phyloP scores from a whole-genome alignment of 2,329 filamentous ascomycete genomes.

The Epichloe scottii region DNA sequence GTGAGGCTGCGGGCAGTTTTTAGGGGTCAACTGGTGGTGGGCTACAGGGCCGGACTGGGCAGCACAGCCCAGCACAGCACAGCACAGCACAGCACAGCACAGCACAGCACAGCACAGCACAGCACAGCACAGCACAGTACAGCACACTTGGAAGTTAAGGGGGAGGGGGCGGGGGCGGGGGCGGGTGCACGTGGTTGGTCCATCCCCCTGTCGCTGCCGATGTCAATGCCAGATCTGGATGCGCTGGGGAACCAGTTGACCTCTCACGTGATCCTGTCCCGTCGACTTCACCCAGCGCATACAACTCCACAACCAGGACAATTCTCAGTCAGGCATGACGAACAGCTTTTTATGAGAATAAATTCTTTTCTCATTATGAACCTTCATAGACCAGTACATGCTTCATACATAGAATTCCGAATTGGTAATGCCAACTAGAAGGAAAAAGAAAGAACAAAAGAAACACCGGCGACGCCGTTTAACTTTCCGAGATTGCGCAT shows the following conservation, averaged over 20 bases:
- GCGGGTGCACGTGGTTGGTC: too few relatives aligned
- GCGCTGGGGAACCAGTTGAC: too few relatives aligned
- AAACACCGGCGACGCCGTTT: constrained; percentile 3
- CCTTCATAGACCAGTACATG: not conserved
- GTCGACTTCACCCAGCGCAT: too few relatives aligned
- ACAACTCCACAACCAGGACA: too few relatives aligned
- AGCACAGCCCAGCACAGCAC: not conserved
- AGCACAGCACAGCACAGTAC: not conserved
- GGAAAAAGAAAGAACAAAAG: not conserved
- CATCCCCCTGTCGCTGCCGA: too few relatives aligned
- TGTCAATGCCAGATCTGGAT: too few relatives aligned
- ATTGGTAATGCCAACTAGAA: not conserved
- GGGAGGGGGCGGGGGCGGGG: too few relatives aligned
- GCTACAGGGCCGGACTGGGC: not conserved
- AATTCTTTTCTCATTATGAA: not conserved
- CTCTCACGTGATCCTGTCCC: too few relatives aligned
- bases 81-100: not conserved
- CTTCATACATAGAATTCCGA: constrained; percentile 1
- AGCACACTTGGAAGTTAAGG: too few relatives aligned
- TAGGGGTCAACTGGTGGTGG: too few relatives aligned
- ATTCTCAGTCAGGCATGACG: too few relatives aligned
- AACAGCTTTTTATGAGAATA: too few relatives aligned
- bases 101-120: not conserved
- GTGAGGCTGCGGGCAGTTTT: not conserved
- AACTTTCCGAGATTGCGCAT: not conserved